Base-by-base conservation (phyloP, 2,329 filamentous ascomycete species). In the Aspergillus quadricinctus region DNA sequence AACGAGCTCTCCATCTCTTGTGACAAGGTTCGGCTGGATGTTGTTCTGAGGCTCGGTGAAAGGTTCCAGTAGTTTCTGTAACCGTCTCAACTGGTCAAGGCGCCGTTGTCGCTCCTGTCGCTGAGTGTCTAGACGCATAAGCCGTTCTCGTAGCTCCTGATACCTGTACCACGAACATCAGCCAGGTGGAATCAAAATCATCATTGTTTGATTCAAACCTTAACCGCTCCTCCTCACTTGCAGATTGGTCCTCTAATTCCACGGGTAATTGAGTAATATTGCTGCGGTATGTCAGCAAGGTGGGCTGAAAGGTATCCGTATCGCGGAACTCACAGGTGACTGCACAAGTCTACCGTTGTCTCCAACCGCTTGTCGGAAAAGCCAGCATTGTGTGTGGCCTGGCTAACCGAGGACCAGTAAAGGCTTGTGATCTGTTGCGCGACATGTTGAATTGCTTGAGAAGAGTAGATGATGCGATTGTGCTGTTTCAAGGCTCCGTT, bases 21-120 rank as follows among this genome's bases (percentile, higher is more conserved):
- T 80, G 31, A 81, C 75, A 25, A 84, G 69, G 59, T 83, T 83
- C 1, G 81, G 80, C 61, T 84, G 81, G 43, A 84, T 76, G 51
- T 77, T 79, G 41, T 75, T 68, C 57, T 77, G 75, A 0, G 81
- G 78, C 27, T 79, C 69, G 29, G 75, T 66, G 53, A 82, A 81
- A 1, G 81, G 80, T 55, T 77, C 74, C 4, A 84, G 67, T 29
- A 83, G 67, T 21, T 63, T 64, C 41, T 77, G 71, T 9, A 84
- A 64, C 27, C 76, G 75, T 37, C 72, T 74, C 41, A 81, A 77
- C 52, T 78, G 77, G 53, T 73, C 75, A 11, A 83, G 69, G 49
- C 77, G 78, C 54, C 73, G 72, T 57, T 77, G 73, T 52, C 78
- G 71, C 21, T 74, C 75, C 50, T 78, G 75, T 14, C 80, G 76